Evolutionary conservation across 2,329 filamentous ascomycete species (phyloP).

Genomic region (Parastagonospora avenae): DNA sequence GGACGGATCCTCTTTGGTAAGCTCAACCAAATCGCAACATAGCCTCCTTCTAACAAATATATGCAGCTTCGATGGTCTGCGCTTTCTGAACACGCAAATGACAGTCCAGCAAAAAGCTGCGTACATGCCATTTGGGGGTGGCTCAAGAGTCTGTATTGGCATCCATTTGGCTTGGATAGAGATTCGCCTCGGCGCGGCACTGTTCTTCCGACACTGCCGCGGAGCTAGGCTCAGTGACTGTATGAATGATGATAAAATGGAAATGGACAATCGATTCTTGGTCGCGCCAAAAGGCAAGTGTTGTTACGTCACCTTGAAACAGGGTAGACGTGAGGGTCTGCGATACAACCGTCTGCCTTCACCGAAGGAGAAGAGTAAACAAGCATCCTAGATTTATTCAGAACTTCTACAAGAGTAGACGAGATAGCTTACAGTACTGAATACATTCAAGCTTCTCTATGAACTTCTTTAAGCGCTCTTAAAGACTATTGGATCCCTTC

Average conservation of each 20-base stretch:
- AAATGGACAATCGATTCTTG: not conserved
- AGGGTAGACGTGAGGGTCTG: too few relatives aligned
- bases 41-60: not conserved
- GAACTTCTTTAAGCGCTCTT: too few relatives aligned
- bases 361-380: too few relatives aligned
- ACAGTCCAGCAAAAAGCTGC: constrained; percentile 9
- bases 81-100: constrained; percentile 8
- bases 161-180: constrained; percentile 25
- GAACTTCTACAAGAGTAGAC: too few relatives aligned
- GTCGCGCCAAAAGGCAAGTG: not conserved
- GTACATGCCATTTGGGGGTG: constrained; percentile 14
- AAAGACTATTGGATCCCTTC: too few relatives aligned
- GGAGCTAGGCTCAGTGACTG: constrained; percentile 7
- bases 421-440: too few relatives aligned
- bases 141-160: constrained; percentile 17
- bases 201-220: constrained; percentile 20
- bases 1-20: constrained; percentile 11
- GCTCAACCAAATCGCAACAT: not conserved
- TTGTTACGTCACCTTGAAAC: not conserved
- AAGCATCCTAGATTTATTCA: too few relatives aligned
- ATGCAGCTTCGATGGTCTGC: constrained; percentile 9
- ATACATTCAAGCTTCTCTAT: too few relatives aligned
- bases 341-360: too few relatives aligned
- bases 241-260: not conserved
- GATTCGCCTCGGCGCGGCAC: constrained; percentile 12